Conservation (phyloP, 768 basidiomycete species). For the Suillus weaverae region DNA sequence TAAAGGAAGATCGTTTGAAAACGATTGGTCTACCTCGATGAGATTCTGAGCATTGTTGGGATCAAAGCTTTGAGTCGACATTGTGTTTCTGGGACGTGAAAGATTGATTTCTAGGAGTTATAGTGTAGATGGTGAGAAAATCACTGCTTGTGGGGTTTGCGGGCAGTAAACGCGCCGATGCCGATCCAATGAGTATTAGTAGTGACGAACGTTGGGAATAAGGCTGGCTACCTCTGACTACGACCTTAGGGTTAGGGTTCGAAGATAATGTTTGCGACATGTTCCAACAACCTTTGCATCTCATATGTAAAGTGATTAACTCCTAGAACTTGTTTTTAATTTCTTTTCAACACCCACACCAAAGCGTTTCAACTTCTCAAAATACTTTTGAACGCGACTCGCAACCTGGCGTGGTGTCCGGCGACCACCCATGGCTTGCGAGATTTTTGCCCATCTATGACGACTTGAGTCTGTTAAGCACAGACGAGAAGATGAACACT, state of each 20-base stretch:
- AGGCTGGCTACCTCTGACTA: too few species aligned
- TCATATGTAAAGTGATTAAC: background rate
- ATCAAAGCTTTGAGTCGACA: conserved; percentile 66
- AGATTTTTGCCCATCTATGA: conserved; percentile 77
- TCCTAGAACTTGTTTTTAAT: conserved; percentile 23
- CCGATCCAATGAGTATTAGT: background rate
- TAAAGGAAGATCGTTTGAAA: background rate
- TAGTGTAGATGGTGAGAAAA: background rate
- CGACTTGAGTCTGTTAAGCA: conserved; percentile 13
- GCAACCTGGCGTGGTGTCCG: conserved; percentile 85
- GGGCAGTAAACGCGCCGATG: background rate
- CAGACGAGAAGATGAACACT: conserved; percentile 17
- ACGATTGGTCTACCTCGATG: conserved; percentile 61
- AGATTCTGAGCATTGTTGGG: conserved; percentile 91
- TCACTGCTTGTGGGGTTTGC: conserved; percentile 1
- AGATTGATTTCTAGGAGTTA: background rate
- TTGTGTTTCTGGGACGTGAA: conserved; percentile 26
- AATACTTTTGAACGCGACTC: conserved; percentile 86
- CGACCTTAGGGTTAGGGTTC: conserved; percentile 22
- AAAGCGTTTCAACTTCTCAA: conserved; percentile 78
- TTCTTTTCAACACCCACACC: conserved; percentile 48
- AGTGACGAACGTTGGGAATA: background rate
- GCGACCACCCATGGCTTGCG: conserved; percentile 73
- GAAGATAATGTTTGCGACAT: background rate
- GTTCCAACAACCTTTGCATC: background rate